Percentiles rank a stretch among this genome's conserved stretches.
These are phyloP conservation scores for Ceratobasidium sp. DNA, from an alignment of 1,284 basidiomycete genomes.

Conservation along the genomic window DNA sequence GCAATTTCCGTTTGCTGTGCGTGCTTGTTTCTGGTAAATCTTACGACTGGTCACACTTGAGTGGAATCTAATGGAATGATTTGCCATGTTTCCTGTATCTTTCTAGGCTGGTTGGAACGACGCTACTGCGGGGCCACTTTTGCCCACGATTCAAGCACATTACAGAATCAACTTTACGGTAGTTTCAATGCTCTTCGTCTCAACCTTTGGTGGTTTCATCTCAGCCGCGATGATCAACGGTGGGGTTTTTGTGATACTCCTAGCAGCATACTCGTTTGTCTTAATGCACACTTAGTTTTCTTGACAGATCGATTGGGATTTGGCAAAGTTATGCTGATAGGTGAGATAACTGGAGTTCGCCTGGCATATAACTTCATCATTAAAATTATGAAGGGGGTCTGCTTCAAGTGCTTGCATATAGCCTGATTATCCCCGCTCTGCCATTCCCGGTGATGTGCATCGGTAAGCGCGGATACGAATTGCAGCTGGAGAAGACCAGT, in stretches of 20 bases:
- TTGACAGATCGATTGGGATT: constrained; percentile 71
- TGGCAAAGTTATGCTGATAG: constrained; percentile 63
- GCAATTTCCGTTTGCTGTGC: constrained; percentile 35
- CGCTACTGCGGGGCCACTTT: constrained; percentile 65
- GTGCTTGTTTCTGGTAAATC: constrained; percentile 35
- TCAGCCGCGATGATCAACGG: neutral
- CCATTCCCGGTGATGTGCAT: constrained; percentile 78
- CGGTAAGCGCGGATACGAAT: constrained; percentile 8
- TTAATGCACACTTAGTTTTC: constrained; percentile 56
- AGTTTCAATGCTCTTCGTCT: constrained; percentile 66
- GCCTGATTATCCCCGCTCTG: constrained; percentile 65
- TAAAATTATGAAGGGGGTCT: constrained; percentile 49
- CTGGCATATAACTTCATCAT: constrained; percentile 10
- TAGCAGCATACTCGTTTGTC: constrained; percentile 63
- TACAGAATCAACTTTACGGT: constrained; percentile 64
- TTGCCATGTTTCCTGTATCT: neutral
- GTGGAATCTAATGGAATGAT: neutral
- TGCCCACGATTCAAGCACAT: constrained; percentile 68
- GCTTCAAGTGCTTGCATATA: constrained; percentile 58
- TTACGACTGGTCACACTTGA: neutral
- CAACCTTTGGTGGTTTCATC: constrained; percentile 57
- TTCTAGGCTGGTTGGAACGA: constrained; percentile 68
- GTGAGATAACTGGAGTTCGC: neutral
- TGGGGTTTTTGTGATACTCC: constrained; percentile 62
- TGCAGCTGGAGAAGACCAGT: neutral